Evolutionary conservation across 768 basidiomycete genomes (phyloP).

Genomic region (Termitomyces sp.): DNA sequence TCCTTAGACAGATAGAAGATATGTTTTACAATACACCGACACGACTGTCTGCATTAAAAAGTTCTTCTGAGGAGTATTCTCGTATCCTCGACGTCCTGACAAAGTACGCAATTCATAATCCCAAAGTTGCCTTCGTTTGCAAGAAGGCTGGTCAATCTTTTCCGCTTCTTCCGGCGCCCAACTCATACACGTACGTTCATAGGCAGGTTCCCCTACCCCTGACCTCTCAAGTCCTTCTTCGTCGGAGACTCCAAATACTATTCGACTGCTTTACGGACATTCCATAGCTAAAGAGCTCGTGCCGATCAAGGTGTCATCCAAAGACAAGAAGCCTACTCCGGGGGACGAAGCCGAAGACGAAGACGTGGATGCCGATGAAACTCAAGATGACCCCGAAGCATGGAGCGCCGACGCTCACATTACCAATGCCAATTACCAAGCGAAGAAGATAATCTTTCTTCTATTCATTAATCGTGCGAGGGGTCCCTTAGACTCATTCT

Average conservation of each 20-base stretch:
- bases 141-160: conserved; percentile 66
- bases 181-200: not conserved
- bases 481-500: not conserved
- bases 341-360: conserved; percentile 21
- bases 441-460: conserved; percentile 80
- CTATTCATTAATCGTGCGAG: conserved; percentile 92
- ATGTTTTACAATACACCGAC: conserved; percentile 92
- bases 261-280: conserved; percentile 79
- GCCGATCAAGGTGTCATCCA: conserved; percentile 36
- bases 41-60: conserved; percentile 80
- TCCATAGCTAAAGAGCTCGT: conserved; percentile 76
- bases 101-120: conserved; percentile 92
- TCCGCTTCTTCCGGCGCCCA: not conserved
- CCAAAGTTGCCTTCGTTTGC: conserved; percentile 83
- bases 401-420: conserved; percentile 78
- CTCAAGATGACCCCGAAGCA: conserved; percentile 37
- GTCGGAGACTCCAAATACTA: conserved; percentile 63
- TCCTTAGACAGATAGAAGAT: conserved; percentile 76
- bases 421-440: conserved; percentile 86
- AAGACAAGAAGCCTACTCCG: conserved; percentile 11
- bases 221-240: conserved; percentile 79
- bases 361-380: conserved; percentile 25
- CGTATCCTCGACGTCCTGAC: conserved; percentile 90
- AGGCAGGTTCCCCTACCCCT: conserved; percentile 73
- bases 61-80: conserved; percentile 86